phyloP scores from a whole-genome alignment of 345 rosid genomes.

The Ceriops tagal region DNA sequence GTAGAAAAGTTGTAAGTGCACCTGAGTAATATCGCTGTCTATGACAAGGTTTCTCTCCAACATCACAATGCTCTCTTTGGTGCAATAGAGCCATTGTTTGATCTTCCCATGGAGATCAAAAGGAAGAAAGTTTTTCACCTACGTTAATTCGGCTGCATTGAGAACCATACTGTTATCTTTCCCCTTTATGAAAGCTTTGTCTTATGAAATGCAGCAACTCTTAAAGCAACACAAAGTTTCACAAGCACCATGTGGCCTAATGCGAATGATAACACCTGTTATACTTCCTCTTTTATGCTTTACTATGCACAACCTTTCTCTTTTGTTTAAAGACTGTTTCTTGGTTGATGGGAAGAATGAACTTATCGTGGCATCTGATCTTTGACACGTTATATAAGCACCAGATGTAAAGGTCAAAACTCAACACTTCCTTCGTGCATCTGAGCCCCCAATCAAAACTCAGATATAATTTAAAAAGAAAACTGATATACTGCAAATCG shows the following conservation, averaged over 20 bases:
- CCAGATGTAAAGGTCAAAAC: too few relatives aligned
- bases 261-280: constrained; percentile 44
- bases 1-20: constrained; percentile 22
- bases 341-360: too few relatives aligned
- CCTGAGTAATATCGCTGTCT: constrained; percentile 31
- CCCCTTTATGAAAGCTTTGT: constrained; percentile 48
- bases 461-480: too few relatives aligned
- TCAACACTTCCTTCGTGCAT: too few relatives aligned
- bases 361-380: too few relatives aligned
- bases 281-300: not conserved
- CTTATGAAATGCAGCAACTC: constrained; percentile 26
- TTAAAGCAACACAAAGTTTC: constrained; percentile 33
- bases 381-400: too few relatives aligned
- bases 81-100: constrained; percentile 21
- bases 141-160: constrained; percentile 39
- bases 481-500: too few relatives aligned
- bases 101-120: constrained; percentile 36
- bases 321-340: too few relatives aligned
- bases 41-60: constrained; percentile 7
- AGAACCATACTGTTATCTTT: constrained; percentile 27
- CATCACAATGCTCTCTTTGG: constrained; percentile 19
- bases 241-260: constrained; percentile 47
- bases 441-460: too few relatives aligned
- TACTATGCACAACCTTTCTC: too few relatives aligned
- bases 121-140: constrained; percentile 29